These are phyloP conservation scores for Trichoderma asperellum DNA, from an alignment of 2,329 filamentous ascomycete genomes.

Conservation along the genomic window DNA sequence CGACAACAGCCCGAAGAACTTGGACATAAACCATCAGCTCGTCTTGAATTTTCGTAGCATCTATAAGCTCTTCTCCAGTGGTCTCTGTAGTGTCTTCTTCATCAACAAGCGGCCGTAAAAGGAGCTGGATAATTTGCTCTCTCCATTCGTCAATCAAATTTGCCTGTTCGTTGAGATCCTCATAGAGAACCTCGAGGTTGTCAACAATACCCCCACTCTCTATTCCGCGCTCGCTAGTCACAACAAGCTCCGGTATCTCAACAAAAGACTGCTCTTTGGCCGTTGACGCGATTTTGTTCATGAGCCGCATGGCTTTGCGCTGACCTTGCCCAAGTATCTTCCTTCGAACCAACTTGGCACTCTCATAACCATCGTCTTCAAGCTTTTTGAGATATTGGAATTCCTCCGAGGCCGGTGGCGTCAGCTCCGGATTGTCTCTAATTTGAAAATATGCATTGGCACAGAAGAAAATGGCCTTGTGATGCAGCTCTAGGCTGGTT, in stretches of 20 bases:
- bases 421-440: constrained; percentile 69
- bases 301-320: constrained; percentile 50
- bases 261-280: constrained; percentile 60
- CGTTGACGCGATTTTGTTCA: constrained; percentile 63
- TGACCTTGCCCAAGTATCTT: constrained; percentile 70
- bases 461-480: constrained; percentile 82
- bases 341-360: constrained; percentile 74
- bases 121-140: constrained; percentile 69
- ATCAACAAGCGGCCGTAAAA: constrained; percentile 78
- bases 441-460: constrained; percentile 85
- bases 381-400: constrained; percentile 68
- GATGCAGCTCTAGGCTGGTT: constrained; percentile 75
- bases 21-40: constrained; percentile 87
- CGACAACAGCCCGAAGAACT: constrained; percentile 72
- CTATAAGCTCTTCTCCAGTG: constrained; percentile 88
- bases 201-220: constrained; percentile 71
- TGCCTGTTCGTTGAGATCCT: constrained; percentile 72
- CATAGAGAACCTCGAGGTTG: constrained; percentile 66
- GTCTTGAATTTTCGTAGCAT: constrained; percentile 85
- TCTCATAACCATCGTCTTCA: constrained; percentile 75
- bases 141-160: constrained; percentile 75
- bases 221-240: constrained; percentile 65
- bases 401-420: constrained; percentile 66
- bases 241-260: constrained; percentile 60
- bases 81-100: constrained; percentile 73